A percentile compares a stretch with the other conserved stretches of the same genome.
Evolutionary conservation across 2,329 filamentous ascomycete species (phyloP).

Genomic region (Chaetomiaceae sp.): DNA sequence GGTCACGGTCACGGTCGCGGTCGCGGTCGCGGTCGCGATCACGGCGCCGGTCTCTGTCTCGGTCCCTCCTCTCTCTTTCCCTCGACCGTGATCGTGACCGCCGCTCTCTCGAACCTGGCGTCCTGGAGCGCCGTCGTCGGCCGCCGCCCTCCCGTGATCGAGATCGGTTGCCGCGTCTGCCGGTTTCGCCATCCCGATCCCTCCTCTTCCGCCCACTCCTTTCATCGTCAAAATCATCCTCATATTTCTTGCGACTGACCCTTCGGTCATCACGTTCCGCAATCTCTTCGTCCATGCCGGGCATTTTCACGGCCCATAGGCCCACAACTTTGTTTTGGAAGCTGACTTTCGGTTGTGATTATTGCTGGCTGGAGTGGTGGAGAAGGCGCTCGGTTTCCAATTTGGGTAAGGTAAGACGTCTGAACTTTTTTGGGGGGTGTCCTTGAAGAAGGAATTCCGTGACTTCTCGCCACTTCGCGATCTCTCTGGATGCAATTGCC

Average conservation of each 20-base stretch:
- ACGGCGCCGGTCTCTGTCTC: too few relatives aligned
- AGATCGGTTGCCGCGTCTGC: constrained; percentile 15
- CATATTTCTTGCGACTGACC: constrained; percentile 18
- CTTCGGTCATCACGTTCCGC: constrained; percentile 9
- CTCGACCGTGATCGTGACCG: constrained; percentile 20
- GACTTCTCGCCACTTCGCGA: too few relatives aligned
- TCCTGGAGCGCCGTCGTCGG: constrained; percentile 22
- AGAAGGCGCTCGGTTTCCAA: too few relatives aligned
- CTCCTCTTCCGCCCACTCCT: constrained; percentile 16
- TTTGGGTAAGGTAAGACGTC: too few relatives aligned
- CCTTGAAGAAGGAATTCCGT: too few relatives aligned
- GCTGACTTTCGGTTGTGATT: too few relatives aligned
- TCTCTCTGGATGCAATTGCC: too few relatives aligned
- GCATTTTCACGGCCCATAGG: too few relatives aligned
- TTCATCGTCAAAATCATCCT: constrained; percentile 5
- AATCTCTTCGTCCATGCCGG: constrained; percentile 19
- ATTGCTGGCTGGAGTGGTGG: too few relatives aligned
- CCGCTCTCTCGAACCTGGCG: constrained; percentile 18
- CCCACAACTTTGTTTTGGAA: too few relatives aligned
- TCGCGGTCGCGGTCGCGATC: constrained; percentile 18
- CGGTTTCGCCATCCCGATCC: constrained; percentile 12
- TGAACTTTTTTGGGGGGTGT: too few relatives aligned
- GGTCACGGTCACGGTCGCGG: constrained; percentile 13
- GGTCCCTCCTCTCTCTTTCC: constrained; percentile 13
- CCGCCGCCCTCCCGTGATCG: constrained; percentile 18